A percentile compares a stretch with the other conserved stretches of the same genome.
Evolutionary conservation across 768 basidiomycete species (phyloP).

Genomic region (Mycena vulgaris): DNA sequence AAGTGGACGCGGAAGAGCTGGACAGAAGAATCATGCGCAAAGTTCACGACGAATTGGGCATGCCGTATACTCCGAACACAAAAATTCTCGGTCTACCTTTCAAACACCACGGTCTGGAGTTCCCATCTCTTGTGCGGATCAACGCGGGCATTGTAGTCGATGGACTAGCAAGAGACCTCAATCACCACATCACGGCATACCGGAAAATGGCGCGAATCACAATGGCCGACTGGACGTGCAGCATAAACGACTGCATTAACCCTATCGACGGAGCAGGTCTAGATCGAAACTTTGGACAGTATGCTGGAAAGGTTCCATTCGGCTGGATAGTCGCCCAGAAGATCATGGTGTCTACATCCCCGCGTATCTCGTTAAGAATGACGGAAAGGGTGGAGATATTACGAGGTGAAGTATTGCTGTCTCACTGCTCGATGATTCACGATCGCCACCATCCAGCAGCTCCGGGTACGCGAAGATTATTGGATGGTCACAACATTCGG

Average conservation of each 20-base stretch:
- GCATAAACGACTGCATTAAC: slow-evolving; percentile 13
- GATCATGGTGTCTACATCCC: neutral
- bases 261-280: slow-evolving; percentile 22
- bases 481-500: slow-evolving; percentile 7
- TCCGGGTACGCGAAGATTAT: slow-evolving; percentile 36
- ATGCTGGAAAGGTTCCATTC: neutral
- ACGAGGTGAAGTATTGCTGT: neutral
- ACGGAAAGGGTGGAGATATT: neutral
- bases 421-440: neutral
- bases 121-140: slow-evolving; percentile 29
- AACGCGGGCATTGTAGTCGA: slow-evolving; percentile 21
- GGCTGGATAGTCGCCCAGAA: slow-evolving; percentile 14
- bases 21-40: neutral
- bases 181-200: slow-evolving; percentile 38
- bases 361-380: neutral
- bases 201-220: slow-evolving; percentile 35
- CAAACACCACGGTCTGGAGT: slow-evolving; percentile 1
- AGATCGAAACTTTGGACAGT: neutral
- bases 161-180: slow-evolving; percentile 30
- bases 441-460: slow-evolving; percentile 13
- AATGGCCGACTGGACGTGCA: slow-evolving; percentile 35
- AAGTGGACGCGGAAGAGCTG: slow-evolving; percentile 9
- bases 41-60: slow-evolving; percentile 1
- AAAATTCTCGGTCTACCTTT: slow-evolving; percentile 19
- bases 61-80: slow-evolving; percentile 17